phyloP scores from a whole-genome alignment of 805 yeast species.

The Kuraishia hungarica region DNA sequence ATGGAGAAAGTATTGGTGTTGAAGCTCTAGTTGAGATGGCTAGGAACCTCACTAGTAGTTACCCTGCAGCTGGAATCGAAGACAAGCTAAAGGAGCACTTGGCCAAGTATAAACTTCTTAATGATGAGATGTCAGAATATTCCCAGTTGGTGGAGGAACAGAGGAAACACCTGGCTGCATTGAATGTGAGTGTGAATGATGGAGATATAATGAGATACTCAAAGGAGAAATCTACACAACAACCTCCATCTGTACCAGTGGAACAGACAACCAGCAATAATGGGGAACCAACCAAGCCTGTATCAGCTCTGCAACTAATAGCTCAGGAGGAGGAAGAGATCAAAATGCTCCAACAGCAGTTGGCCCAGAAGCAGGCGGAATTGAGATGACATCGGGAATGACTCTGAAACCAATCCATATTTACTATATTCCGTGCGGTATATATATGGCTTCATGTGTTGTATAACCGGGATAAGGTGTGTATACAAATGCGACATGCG shows the following conservation, averaged over 20 bases:
- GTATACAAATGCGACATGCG: no score
- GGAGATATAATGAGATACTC: conserved; percentile 4
- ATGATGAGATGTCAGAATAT: conserved; percentile 30
- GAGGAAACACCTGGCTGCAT: conserved; percentile 26
- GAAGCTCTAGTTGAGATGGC: conserved; percentile 35
- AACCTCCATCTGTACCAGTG: background rate
- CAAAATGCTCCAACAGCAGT: conserved; percentile 27
- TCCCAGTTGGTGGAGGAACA: conserved; percentile 36
- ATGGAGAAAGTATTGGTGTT: conserved; percentile 25
- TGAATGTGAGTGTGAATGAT: conserved; percentile 22
- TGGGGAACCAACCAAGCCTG: conserved; percentile 9
- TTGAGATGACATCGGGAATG: background rate
- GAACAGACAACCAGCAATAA: background rate
- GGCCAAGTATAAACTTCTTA: conserved; percentile 24
- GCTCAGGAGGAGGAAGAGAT: conserved; percentile 38
- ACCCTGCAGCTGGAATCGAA: conserved; percentile 30
- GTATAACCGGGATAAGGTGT: no score
- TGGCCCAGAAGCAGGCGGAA: conserved; percentile 14
- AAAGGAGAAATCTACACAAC: background rate
- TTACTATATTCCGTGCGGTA: no score
- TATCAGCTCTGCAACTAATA: conserved; percentile 28
- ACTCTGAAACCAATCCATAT: no score
- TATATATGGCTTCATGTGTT: no score
- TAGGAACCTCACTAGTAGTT: conserved; percentile 22
- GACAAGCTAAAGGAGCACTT: conserved; percentile 17